These are phyloP conservation scores for Cladosporium sp. DNA, from an alignment of 2,329 filamentous ascomycete species.

Conservation along the genomic window DNA sequence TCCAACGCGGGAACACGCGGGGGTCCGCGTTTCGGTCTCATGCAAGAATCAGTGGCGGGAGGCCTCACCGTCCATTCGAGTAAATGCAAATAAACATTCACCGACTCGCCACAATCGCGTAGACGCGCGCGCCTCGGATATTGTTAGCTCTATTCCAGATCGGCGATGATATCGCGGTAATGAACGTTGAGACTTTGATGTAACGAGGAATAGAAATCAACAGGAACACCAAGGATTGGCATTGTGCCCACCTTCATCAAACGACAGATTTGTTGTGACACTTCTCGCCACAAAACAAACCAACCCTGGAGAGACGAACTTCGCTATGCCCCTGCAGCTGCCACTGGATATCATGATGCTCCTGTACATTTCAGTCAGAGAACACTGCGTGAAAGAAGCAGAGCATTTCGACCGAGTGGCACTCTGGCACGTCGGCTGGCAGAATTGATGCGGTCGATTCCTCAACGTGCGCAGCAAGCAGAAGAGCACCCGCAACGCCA, in stretches of 20 bases:
- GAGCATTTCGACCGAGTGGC: neutral
- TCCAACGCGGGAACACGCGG: constrained; percentile 12
- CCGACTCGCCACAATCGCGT: neutral
- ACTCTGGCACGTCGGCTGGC: neutral
- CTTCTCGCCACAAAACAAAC: too few species aligned
- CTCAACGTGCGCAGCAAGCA: neutral
- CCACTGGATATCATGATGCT: neutral
- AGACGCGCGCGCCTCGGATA: neutral
- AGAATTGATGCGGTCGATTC: neutral
- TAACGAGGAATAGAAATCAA: neutral
- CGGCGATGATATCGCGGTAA: neutral
- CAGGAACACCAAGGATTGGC: neutral
- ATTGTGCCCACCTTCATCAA: neutral
- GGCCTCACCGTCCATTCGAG: constrained; percentile 5
- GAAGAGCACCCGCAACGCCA: neutral
- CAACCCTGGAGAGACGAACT: neutral
- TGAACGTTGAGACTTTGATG: neutral
- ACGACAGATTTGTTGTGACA: neutral
- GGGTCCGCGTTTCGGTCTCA: neutral
- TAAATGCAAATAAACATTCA: neutral
- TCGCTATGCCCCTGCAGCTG: neutral
- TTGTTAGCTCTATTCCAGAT: neutral
- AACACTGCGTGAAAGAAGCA: neutral
- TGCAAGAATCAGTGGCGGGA: neutral
- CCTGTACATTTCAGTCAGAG: neutral